Percentiles rank a stretch among this genome's conserved stretches.
phyloP scores from a whole-genome alignment of 2,329 filamentous ascomycete genomes.

The Scedosporium dehoogii region DNA sequence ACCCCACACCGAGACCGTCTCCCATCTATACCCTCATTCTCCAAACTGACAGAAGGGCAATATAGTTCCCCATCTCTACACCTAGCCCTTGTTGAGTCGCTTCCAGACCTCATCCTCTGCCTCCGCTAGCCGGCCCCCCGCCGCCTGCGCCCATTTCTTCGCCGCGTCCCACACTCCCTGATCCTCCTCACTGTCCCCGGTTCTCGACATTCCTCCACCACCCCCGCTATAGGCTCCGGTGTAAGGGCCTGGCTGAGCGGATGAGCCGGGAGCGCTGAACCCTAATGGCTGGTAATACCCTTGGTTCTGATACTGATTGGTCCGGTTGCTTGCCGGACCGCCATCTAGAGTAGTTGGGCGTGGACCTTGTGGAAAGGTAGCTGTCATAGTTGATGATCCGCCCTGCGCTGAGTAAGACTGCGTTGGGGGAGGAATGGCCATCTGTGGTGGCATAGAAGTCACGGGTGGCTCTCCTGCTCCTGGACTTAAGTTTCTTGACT shows the following conservation, averaged over 20 bases:
- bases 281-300: background rate
- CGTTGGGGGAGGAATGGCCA: conserved; percentile 39
- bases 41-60: background rate
- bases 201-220: background rate
- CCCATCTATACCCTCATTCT: background rate
- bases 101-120: conserved; percentile 55
- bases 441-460: conserved; percentile 35
- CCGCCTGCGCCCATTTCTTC: conserved; percentile 47
- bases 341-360: conserved; percentile 12
- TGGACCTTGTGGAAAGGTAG: conserved; percentile 12
- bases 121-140: conserved; percentile 46
- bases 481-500: conserved; percentile 19
- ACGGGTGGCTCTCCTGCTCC: conserved; percentile 21
- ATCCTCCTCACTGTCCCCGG: conserved; percentile 16
- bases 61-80: conserved; percentile 10
- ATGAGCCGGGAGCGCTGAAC: background rate
- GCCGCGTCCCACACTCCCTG: conserved; percentile 45
- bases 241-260: background rate
- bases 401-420: conserved; percentile 27
- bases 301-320: background rate
- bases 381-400: conserved; percentile 22
- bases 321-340: conserved; percentile 9
- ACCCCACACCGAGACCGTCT: background rate
- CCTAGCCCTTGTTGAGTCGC: conserved; percentile 48
- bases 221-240: background rate